phyloP scores from a whole-genome alignment of 2,329 filamentous ascomycete genomes.

The Macrophomina pseudophaseolina region DNA sequence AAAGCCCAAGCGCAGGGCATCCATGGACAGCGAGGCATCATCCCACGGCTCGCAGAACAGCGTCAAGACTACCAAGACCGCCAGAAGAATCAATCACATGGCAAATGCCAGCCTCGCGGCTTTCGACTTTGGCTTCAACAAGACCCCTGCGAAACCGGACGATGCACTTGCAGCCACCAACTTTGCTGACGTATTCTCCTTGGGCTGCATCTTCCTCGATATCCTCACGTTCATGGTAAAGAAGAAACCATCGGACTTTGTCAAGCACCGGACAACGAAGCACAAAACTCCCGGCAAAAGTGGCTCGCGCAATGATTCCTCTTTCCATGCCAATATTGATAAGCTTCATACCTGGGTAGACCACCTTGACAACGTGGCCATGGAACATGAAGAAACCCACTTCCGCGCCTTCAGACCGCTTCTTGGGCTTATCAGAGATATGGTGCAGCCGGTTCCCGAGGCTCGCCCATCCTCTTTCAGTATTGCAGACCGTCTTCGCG shows the following conservation, averaged over 20 bases:
- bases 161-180: slow-evolving; percentile 41
- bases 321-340: slow-evolving; percentile 72
- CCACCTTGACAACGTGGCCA: slow-evolving; percentile 64
- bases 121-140: slow-evolving; percentile 45
- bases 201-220: slow-evolving; percentile 75
- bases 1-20: slow-evolving; percentile 34
- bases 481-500: slow-evolving; percentile 46
- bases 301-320: slow-evolving; percentile 69
- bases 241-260: slow-evolving; percentile 68
- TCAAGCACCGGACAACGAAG: slow-evolving; percentile 68
- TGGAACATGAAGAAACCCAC: slow-evolving; percentile 41
- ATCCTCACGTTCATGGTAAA: slow-evolving; percentile 72
- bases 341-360: slow-evolving; percentile 74
- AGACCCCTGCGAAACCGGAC: slow-evolving; percentile 36
- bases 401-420: slow-evolving; percentile 49
- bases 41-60: slow-evolving; percentile 37
- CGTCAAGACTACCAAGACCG: slow-evolving; percentile 40
- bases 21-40: slow-evolving; percentile 43
- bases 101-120: slow-evolving; percentile 30
- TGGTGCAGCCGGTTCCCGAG: slow-evolving; percentile 49
- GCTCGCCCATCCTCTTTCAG: slow-evolving; percentile 48
- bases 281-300: slow-evolving; percentile 60
- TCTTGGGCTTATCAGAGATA: slow-evolving; percentile 47
- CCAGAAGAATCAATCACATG: neutral
- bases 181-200: slow-evolving; percentile 71